Evolutionary conservation across 306 rosid species (phyloP), one percentile per base, ranked within the genome.

Genomic region (Vicia villosa): DNA sequence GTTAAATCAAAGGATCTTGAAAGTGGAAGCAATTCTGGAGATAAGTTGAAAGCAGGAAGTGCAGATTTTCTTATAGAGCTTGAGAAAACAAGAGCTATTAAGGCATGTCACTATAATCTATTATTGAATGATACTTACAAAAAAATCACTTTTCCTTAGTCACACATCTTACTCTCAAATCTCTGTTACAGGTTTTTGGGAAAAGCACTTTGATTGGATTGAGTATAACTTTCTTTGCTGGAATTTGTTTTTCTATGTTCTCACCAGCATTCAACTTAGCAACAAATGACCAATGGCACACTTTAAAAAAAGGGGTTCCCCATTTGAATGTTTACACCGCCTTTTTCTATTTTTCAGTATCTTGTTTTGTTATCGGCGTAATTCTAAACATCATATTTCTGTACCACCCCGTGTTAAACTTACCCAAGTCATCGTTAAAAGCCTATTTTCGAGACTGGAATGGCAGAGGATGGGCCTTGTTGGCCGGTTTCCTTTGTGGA

Each of bases 201-300:
- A 94, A 83, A 73, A 77, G 73, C 83, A 79, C 81, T n/a, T 36
- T 75, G 42, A 72, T 94, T 14, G 99, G 99, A 69, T 79, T 94
- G 68, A 74, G 74, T 10, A 77, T 94, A 79, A 80, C 77, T 16
- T 88, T 94, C 87, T 86, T 89, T 46, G 95, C 97, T 8, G 97
- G 99, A 37, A 8, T 71, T 19, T 94, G 91, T 85, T 86, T 94
- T 75, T 94, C 99, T 22, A 47, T 94, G 63, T 94, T 94, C 80
- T 87, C 96, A 21, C 99, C 99, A 3, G 96, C 97, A 72, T 87
- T 94, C 86, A 94, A 94, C 63, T 61, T 94, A 55, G 97, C 99
- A 59, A 87, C 99, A 68, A 94, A 94, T 78, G 99, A 94, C 52
- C 97, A 94, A 45, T 94, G 99, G 99, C 70, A 87, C 52, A 82